These are phyloP conservation scores for Viola pubescens DNA, from an alignment of 441 rosid species.

Conservation along the genomic window DNA sequence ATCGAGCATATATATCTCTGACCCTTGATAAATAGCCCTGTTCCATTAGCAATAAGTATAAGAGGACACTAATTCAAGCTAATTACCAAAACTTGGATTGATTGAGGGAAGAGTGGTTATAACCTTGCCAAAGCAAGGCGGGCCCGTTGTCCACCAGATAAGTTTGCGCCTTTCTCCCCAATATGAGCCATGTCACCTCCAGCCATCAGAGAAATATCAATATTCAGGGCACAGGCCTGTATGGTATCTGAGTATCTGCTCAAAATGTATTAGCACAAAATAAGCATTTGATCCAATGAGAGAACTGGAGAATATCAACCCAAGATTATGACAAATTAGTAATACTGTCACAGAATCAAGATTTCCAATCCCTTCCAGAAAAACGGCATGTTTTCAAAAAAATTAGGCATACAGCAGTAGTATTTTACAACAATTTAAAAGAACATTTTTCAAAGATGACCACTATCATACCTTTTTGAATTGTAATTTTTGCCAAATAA, in stretches of 20 bases:
- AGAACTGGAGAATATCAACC: slow-evolving; percentile 2
- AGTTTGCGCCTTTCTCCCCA: slow-evolving; percentile 85
- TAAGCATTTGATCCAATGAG: not conserved
- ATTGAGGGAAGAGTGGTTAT: slow-evolving; percentile 12
- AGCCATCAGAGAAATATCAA: slow-evolving; percentile 71
- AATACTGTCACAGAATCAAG: not conserved
- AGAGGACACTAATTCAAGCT: not conserved
- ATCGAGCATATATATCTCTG: slow-evolving; percentile 71
- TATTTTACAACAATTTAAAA: not conserved
- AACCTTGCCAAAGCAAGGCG: slow-evolving; percentile 98
- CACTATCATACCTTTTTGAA: slow-evolving; percentile 44
- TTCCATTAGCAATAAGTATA: slow-evolving; percentile 1
- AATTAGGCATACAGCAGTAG: too few relatives aligned
- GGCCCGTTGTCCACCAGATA: slow-evolving; percentile 97
- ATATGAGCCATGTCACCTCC: slow-evolving; percentile 83
- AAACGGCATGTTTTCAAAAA: too few relatives aligned
- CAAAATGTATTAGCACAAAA: slow-evolving; percentile 9
- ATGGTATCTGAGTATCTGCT: slow-evolving; percentile 60
- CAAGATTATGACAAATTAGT: not conserved
- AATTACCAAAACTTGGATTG: slow-evolving; percentile 8
- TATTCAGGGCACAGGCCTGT: slow-evolving; percentile 71
- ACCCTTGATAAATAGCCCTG: slow-evolving; percentile 82
- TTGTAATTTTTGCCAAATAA: slow-evolving; percentile 66
- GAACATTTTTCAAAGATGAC: not conserved
- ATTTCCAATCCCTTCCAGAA: too few relatives aligned